Evolutionary conservation across 1,284 basidiomycete genomes (phyloP).

Genomic region (Coriolopsis trogii): DNA sequence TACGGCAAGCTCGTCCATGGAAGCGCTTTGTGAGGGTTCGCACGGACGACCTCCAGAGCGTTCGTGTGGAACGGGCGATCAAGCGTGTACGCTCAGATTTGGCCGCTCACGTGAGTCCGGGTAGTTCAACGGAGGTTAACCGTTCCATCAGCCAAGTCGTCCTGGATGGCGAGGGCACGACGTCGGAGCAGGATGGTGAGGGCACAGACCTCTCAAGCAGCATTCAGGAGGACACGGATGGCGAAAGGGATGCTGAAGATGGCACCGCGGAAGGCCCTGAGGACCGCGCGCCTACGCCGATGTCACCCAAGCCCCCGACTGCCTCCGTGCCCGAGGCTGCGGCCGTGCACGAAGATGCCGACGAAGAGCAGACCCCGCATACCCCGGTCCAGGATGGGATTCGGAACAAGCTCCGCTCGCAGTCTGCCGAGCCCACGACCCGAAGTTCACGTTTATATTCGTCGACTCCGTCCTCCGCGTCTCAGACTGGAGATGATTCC

Average conservation of each 20-base stretch:
- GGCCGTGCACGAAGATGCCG: conserved; percentile 13
- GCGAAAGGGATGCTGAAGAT: conserved; percentile 19
- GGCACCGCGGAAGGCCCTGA: conserved; percentile 22
- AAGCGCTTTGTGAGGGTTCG: conserved; percentile 85
- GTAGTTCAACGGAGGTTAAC: conserved; percentile 30
- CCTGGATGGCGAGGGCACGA: conserved; percentile 24
- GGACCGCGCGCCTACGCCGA: conserved; percentile 30
- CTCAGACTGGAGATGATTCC: conserved; percentile 60
- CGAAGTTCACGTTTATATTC: conserved; percentile 59
- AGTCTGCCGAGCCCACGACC: conserved; percentile 72
- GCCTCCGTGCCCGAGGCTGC: conserved; percentile 6
- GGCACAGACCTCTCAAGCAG: conserved; percentile 11
- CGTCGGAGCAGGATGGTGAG: conserved; percentile 31
- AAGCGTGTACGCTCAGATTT: conserved; percentile 85
- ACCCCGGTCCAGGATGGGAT: conserved; percentile 40
- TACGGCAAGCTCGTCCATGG: conserved; percentile 75
- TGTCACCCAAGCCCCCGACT: conserved; percentile 27
- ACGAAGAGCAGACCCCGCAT: conserved; percentile 31
- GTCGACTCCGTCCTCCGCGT: conserved; percentile 47
- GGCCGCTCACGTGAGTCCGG: conserved; percentile 60
- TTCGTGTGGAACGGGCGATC: conserved; percentile 83
- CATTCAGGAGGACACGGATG: conserved; percentile 18
- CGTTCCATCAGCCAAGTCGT: conserved; percentile 36
- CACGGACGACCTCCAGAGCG: conserved; percentile 85
- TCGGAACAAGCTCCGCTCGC: conserved; percentile 60